Evolutionary conservation across 305 asterid species (phyloP).

Genomic region (Lippia alba): DNA sequence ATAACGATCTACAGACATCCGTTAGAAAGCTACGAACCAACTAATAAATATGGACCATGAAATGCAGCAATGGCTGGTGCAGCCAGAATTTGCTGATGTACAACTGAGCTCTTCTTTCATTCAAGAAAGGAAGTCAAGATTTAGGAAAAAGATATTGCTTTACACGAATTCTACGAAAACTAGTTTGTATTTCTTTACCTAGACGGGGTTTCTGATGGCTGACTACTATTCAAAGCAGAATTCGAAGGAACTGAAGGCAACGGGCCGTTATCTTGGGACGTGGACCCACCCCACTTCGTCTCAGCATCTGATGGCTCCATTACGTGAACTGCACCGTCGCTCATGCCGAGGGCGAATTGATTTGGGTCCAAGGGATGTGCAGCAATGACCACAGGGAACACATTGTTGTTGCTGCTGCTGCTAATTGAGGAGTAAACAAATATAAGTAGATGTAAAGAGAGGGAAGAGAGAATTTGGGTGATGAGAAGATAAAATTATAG

Average conservation of each 20-base stretch:
- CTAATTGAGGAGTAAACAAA: background rate
- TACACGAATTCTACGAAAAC: conserved; percentile 33
- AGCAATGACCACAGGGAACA: conserved; percentile 80
- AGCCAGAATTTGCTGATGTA: conserved; percentile 34
- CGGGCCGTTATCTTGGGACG: conserved; percentile 70
- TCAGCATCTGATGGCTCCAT: conserved; percentile 85
- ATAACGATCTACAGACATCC: conserved; percentile 12
- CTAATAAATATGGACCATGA: conserved; percentile 35
- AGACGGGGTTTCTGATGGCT: conserved; percentile 91
- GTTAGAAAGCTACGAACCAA: conserved; percentile 30
- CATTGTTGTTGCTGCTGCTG: conserved; percentile 47
- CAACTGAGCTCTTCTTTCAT: conserved; percentile 20
- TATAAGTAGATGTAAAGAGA: conserved; percentile 2
- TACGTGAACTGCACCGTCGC: conserved; percentile 84
- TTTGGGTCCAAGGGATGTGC: conserved; percentile 84
- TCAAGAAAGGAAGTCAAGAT: conserved; percentile 5
- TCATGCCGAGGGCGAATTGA: conserved; percentile 95
- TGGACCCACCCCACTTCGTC: conserved; percentile 80
- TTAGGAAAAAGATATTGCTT: conserved; percentile 27
- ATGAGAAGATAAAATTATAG: no score
- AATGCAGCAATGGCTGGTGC: conserved; percentile 32
- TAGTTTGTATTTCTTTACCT: conserved; percentile 46
- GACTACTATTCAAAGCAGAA: conserved; percentile 82
- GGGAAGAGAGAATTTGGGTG: background rate
- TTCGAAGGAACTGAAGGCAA: conserved; percentile 75